These are phyloP conservation scores for Porogramme epimiltina DNA, from an alignment of 1,284 basidiomycete genomes.

Conservation along the genomic window DNA sequence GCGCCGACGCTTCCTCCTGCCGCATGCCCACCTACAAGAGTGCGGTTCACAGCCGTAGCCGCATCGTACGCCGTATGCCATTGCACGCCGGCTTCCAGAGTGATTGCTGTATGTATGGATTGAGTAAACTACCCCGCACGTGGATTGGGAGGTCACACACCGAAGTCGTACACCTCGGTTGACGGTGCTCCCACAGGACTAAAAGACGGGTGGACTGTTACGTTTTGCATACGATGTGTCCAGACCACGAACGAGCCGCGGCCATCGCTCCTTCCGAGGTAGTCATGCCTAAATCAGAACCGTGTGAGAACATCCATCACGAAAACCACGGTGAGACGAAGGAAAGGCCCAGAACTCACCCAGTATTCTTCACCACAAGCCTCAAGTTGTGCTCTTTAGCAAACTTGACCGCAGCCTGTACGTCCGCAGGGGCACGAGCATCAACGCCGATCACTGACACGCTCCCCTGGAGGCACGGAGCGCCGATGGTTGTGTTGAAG, in stretches of 20 bases:
- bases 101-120: conserved; percentile 31
- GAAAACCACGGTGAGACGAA: no score
- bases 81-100: conserved; percentile 46
- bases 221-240: conserved; percentile 29
- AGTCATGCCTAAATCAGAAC: conserved; percentile 24
- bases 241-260: conserved; percentile 26
- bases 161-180: conserved; percentile 11
- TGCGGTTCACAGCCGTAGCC: conserved; percentile 24
- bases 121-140: neutral
- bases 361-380: conserved; percentile 50
- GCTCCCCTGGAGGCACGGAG: conserved; percentile 44
- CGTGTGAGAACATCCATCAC: no score
- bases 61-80: conserved; percentile 45
- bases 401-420: conserved; percentile 45
- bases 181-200: conserved; percentile 20
- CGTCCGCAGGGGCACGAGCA: conserved; percentile 34
- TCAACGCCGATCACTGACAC: conserved; percentile 47
- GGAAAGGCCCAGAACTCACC: conserved; percentile 37
- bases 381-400: conserved; percentile 37
- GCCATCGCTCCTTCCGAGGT: conserved; percentile 25
- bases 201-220: conserved; percentile 29
- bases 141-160: conserved; percentile 6
- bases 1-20: conserved; percentile 35
- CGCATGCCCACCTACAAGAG: conserved; percentile 31
- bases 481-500: conserved; percentile 38